Conservation (phyloP, 2,329 filamentous ascomycete species). For the Fusarium gaditjirri region DNA sequence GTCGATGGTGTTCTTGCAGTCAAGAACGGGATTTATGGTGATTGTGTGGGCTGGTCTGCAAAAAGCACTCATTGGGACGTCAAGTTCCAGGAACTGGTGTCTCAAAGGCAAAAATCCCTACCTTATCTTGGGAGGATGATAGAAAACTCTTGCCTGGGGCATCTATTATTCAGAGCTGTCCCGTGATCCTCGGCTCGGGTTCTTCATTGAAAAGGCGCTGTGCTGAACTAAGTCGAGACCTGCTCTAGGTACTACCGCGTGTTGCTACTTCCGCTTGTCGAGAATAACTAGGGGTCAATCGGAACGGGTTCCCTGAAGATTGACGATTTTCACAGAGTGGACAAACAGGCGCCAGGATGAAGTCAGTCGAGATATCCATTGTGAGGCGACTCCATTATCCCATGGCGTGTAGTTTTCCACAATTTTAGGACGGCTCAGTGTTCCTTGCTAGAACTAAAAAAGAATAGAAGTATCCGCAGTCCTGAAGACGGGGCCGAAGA, state of each 20-base stretch:
- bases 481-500: conserved; percentile 21
- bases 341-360: conserved; percentile 30
- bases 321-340: conserved; percentile 14
- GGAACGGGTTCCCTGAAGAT: conserved; percentile 14
- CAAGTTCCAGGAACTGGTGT: conserved; percentile 16
- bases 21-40: conserved; percentile 16
- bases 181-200: neutral
- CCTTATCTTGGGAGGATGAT: neutral
- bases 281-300: neutral
- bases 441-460: conserved; percentile 17
- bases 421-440: conserved; percentile 1
- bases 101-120: neutral
- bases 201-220: neutral
- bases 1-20: conserved; percentile 23
- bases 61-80: conserved; percentile 13
- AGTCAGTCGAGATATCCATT: conserved; percentile 31
- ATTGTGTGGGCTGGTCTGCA: conserved; percentile 26
- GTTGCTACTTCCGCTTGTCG: conserved; percentile 15
- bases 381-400: conserved; percentile 26
- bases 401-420: conserved; percentile 27
- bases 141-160: neutral
- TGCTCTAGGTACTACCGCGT: conserved; percentile 19
- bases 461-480: neutral
- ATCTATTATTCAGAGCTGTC: neutral
- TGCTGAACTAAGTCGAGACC: conserved; percentile 27